Conservation (phyloP, 371 early-diverging fungal species). For the Rhizopus stolonifer region DNA sequence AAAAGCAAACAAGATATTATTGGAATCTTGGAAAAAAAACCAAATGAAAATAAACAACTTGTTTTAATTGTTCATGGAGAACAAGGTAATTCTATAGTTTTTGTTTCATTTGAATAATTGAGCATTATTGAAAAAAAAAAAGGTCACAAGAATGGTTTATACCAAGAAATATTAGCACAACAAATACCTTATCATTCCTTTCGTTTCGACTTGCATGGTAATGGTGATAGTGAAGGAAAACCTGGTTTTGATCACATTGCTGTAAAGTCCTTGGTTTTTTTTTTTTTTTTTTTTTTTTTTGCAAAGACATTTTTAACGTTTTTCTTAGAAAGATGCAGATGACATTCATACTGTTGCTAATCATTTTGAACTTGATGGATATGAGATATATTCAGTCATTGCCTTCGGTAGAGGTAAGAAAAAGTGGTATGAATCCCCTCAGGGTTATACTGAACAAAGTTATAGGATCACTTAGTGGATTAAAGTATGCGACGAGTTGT, state of each 20-base stretch:
- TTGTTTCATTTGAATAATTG: not conserved
- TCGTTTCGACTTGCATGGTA: conserved; percentile 55
- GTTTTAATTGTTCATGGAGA: conserved; percentile 30
- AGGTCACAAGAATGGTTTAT: conserved; percentile 56
- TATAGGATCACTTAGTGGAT: conserved; percentile 46
- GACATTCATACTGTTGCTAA: conserved; percentile 46
- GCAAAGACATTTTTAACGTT: not conserved
- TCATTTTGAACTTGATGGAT: conserved; percentile 50
- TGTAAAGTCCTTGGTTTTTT: conserved; percentile 13
- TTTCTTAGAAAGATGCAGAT: conserved; percentile 34
- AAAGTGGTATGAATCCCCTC: not conserved
- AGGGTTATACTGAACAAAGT: not conserved
- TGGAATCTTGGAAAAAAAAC: conserved; percentile 19
- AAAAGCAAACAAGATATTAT: conserved; percentile 10
- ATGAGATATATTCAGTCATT: conserved; percentile 50
- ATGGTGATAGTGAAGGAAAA: conserved; percentile 50
- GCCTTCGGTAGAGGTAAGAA: conserved; percentile 43
- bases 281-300: not conserved
- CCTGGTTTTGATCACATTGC: conserved; percentile 41
- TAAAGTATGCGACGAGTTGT: conserved; percentile 51
- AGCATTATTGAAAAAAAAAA: not conserved
- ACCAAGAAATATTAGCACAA: conserved; percentile 46
- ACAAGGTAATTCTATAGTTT: conserved; percentile 14
- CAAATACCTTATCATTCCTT: conserved; percentile 45
- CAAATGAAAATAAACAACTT: conserved; percentile 3